phyloP scores from a whole-genome alignment of 371 early-diverging fungal species.

The Syncephalastrum contaminatum region DNA sequence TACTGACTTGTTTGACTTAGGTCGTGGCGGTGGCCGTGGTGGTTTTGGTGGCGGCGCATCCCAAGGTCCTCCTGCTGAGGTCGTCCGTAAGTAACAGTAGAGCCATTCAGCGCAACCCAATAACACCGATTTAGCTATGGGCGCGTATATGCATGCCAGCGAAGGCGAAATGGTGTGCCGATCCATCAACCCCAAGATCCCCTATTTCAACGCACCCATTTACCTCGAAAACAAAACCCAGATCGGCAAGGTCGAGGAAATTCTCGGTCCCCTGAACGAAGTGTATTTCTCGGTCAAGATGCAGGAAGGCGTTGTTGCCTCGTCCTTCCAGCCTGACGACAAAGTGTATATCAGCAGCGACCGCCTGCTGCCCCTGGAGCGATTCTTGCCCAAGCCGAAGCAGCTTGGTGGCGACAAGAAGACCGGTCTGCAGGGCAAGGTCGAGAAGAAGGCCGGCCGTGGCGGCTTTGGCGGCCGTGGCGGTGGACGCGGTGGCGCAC shows the following conservation, averaged over 20 bases:
- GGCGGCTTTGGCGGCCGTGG: conserved; percentile 42
- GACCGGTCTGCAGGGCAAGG: conserved; percentile 47
- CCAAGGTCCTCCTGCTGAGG: conserved; percentile 78
- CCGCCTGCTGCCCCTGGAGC: conserved; percentile 92
- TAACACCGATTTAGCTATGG: conserved; percentile 67
- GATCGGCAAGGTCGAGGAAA: conserved; percentile 99
- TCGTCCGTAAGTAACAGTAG: conserved; percentile 58
- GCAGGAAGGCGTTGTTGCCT: conserved; percentile 90
- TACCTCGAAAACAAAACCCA: conserved; percentile 96
- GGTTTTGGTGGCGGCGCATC: conserved; percentile 53
- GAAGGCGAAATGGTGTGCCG: conserved; percentile 98
- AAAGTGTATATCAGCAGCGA: conserved; percentile 93
- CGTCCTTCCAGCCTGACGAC: conserved; percentile 86
- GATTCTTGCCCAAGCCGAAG: conserved; percentile 97
- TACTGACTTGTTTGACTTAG: conserved; percentile 18
- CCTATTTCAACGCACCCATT: conserved; percentile 99
- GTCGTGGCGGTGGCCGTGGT: conserved; percentile 70
- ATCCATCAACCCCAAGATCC: conserved; percentile 90
- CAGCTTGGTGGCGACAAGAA: conserved; percentile 48
- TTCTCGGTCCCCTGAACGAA: conserved; percentile 97
- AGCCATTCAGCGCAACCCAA: not conserved
- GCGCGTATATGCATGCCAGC: conserved; percentile 91
- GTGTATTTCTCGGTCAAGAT: conserved; percentile 96
- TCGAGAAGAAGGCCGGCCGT: conserved; percentile 55
- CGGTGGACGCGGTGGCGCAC: conserved; percentile 34